A percentile compares a stretch with the other conserved stretches of the same genome.
phyloP scores from a whole-genome alignment of 2,329 filamentous ascomycete genomes.

The Cryphonectria naterciae region DNA sequence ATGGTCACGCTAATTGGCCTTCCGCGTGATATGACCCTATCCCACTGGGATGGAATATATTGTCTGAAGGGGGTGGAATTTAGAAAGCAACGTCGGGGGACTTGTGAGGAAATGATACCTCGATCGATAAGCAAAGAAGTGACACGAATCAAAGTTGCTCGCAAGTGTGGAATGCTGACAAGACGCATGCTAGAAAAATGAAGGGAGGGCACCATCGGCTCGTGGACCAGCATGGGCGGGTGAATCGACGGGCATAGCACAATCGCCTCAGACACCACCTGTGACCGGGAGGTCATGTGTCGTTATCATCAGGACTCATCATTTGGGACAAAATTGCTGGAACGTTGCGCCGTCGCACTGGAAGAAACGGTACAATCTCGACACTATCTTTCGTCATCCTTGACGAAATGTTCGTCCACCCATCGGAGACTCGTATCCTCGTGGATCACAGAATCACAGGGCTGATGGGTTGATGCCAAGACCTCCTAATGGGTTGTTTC shows the following conservation, averaged over 20 bases:
- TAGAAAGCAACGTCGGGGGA: not conserved
- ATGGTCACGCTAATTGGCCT: not conserved
- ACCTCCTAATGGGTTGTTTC: not conserved
- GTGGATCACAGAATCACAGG: not conserved
- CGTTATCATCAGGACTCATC: not conserved
- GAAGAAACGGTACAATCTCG: not conserved
- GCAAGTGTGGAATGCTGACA: not conserved
- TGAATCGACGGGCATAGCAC: not conserved
- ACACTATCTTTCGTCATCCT: not conserved
- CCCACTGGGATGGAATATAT: not conserved
- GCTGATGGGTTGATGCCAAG: not conserved
- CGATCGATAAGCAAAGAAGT: not conserved
- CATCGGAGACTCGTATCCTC: conserved; percentile 4
- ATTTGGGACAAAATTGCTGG: not conserved
- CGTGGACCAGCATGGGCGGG: not conserved
- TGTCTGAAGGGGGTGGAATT: not conserved
- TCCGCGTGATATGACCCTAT: not conserved
- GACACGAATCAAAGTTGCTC: not conserved
- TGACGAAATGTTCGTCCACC: not conserved
- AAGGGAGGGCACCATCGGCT: not conserved
- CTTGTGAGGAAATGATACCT: not conserved
- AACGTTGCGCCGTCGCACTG: not conserved
- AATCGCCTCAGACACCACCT: not conserved
- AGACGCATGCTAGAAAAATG: not conserved
- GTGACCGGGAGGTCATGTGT: not conserved